Conservation (phyloP, 306 rosid species). For the Prosopis cineraria region DNA sequence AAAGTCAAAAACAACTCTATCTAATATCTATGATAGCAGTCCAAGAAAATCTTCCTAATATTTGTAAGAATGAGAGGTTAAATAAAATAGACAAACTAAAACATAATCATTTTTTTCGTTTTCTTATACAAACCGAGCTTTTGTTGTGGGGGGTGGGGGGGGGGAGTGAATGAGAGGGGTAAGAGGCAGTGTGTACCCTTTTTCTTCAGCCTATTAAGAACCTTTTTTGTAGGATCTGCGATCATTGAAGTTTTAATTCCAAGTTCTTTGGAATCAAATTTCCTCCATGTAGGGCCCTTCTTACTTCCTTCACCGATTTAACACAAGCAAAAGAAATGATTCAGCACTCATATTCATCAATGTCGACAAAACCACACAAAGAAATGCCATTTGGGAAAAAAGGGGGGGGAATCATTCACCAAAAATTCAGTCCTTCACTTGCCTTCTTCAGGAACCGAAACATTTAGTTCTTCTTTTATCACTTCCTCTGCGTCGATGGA, state of each 20-base stretch:
- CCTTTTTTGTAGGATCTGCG: slow-evolving; percentile 61
- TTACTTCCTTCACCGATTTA: slow-evolving; percentile 39
- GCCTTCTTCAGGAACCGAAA: slow-evolving; percentile 46
- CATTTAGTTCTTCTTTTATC: slow-evolving; percentile 6
- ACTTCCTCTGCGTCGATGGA: slow-evolving; percentile 46
- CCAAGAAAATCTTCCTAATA: not conserved
- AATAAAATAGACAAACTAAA: slow-evolving; percentile 3
- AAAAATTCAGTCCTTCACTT: slow-evolving; percentile 34
- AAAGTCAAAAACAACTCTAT: not conserved
- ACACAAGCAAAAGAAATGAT: not conserved
- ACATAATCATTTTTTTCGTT: not conserved
- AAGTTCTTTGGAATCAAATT: slow-evolving; percentile 68
- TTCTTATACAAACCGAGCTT: not conserved
- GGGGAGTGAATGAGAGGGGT: not conserved
- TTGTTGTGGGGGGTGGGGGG: too few relatives aligned
- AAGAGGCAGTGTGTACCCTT: slow-evolving; percentile 46
- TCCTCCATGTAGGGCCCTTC: slow-evolving; percentile 60
- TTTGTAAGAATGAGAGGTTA: not conserved
- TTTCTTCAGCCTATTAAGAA: slow-evolving; percentile 66
- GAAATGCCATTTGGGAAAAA: not conserved
- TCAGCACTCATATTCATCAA: not conserved
- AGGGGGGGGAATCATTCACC: not conserved
- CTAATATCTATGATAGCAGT: not conserved
- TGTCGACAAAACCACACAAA: slow-evolving; percentile 11
- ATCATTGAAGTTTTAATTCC: slow-evolving; percentile 74